These are phyloP conservation scores for Phytophthora pluvialis DNA, from an alignment of 352 stramenopile genomes.

Conservation along the genomic window DNA sequence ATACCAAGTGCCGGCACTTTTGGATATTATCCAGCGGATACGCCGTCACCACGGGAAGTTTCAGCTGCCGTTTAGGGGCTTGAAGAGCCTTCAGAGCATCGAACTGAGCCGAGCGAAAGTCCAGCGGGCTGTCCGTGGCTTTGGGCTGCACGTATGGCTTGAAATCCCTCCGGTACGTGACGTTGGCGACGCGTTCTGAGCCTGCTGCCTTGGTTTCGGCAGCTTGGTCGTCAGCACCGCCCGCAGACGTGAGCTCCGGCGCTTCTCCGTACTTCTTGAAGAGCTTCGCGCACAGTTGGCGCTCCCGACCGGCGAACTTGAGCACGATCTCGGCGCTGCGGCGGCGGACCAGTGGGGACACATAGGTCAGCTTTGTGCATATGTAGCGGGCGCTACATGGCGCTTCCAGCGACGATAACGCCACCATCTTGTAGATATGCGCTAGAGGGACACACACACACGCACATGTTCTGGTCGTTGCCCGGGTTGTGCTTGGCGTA, in stretches of 20 bases:
- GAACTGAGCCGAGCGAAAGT: conserved; percentile 63
- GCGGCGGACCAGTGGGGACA: not conserved
- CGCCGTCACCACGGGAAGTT: conserved; percentile 34
- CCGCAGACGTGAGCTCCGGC: conserved; percentile 36
- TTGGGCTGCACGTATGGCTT: conserved; percentile 23
- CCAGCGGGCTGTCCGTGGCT: conserved; percentile 35
- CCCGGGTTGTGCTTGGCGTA: conserved; percentile 79
- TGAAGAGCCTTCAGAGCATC: conserved; percentile 61
- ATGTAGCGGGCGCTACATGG: not conserved
- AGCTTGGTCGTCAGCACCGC: not conserved
- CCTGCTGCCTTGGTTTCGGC: not conserved
- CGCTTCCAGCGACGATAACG: not conserved
- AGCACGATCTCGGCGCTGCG: conserved; percentile 73
- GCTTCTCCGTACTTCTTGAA: conserved; percentile 80
- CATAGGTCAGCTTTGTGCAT: conserved; percentile 4
- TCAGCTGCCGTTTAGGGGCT: conserved; percentile 20
- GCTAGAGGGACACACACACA: not conserved
- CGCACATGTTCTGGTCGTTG: conserved; percentile 83
- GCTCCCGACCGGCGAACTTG: conserved; percentile 71
- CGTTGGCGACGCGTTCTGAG: not conserved
- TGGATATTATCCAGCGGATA: conserved; percentile 89
- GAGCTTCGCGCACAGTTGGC: conserved; percentile 69
- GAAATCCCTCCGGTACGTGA: conserved; percentile 51
- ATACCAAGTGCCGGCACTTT: conserved; percentile 81
- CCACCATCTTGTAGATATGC: not conserved